Conservation (phyloP, 139 green algal species). For the Chlamydomonas asymmetrica region DNA sequence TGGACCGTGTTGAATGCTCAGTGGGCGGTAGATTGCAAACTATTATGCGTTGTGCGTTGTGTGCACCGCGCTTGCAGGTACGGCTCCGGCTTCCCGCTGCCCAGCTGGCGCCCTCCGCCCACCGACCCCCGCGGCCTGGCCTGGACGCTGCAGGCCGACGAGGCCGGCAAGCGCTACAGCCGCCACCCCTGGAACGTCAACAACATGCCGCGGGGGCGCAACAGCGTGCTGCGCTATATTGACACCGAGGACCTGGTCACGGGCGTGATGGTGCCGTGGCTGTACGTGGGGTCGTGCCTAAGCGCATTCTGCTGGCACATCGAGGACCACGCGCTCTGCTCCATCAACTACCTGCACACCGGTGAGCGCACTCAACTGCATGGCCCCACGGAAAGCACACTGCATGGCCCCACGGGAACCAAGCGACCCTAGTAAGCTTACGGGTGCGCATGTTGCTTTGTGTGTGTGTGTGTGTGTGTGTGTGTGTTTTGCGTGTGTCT, state of each 20-base stretch:
- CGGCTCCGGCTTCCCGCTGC: constrained; percentile 45
- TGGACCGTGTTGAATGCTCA: no score
- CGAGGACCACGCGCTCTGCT: constrained; percentile 93
- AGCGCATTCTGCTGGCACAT: constrained; percentile 84
- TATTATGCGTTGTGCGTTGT: background rate
- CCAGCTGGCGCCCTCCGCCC: constrained; percentile 15
- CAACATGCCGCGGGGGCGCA: constrained; percentile 25
- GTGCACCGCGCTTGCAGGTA: constrained; percentile 15
- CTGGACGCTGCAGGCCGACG: background rate
- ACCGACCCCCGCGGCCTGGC: background rate
- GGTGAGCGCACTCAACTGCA: constrained; percentile 54
- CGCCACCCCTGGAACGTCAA: constrained; percentile 50
- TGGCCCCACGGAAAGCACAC: no score
- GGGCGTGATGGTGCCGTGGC: constrained; percentile 78
- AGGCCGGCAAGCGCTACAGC: constrained; percentile 14
- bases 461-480: background rate
- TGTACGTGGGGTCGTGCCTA: constrained; percentile 84
- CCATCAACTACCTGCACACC: constrained; percentile 90
- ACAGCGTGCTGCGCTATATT: constrained; percentile 40
- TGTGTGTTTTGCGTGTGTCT: background rate
- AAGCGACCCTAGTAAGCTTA: no score
- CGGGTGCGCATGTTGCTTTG: background rate
- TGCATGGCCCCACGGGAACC: no score
- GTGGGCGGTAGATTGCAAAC: no score
- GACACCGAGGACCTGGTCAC: constrained; percentile 27